phyloP scores from a whole-genome alignment of 768 basidiomycete genomes.

The Dacryopinax primogenitus region DNA sequence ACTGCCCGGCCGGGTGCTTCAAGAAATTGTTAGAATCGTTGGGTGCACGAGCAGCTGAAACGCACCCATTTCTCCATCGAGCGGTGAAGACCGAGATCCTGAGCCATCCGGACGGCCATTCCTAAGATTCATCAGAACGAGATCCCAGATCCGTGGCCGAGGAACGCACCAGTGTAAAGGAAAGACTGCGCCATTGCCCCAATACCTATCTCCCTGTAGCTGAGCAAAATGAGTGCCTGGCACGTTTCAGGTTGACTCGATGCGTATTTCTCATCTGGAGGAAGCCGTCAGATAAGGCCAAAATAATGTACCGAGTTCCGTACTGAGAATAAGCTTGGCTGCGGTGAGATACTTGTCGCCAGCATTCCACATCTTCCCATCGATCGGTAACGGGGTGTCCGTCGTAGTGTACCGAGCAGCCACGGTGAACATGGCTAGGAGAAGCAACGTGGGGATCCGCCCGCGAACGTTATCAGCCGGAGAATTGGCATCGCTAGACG shows the following conservation, averaged over 20 bases:
- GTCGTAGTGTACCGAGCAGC: conserved; percentile 60
- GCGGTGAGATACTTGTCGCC: conserved; percentile 58
- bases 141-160: background rate
- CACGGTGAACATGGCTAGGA: conserved; percentile 73
- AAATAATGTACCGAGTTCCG: background rate
- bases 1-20: conserved; percentile 20
- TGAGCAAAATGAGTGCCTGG: conserved; percentile 67
- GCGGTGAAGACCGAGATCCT: conserved; percentile 74
- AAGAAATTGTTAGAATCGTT: conserved; percentile 15
- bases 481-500: conserved; percentile 9
- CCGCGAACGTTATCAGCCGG: conserved; percentile 12
- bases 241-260: conserved; percentile 61
- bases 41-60: conserved; percentile 31
- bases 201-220: conserved; percentile 75
- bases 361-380: conserved; percentile 66
- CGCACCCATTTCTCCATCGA: conserved; percentile 69
- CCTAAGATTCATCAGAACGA: background rate
- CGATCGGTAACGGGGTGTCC: conserved; percentile 30
- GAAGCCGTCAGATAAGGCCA: background rate
- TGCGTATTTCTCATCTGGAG: conserved; percentile 45
- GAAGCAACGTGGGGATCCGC: conserved; percentile 45
- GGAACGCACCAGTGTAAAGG: conserved; percentile 50
- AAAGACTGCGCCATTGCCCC: conserved; percentile 79
- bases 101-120: conserved; percentile 87
- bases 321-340: conserved; percentile 48